phyloP scores from a whole-genome alignment of 352 stramenopile genomes.

The Thraustotheca clavata region DNA sequence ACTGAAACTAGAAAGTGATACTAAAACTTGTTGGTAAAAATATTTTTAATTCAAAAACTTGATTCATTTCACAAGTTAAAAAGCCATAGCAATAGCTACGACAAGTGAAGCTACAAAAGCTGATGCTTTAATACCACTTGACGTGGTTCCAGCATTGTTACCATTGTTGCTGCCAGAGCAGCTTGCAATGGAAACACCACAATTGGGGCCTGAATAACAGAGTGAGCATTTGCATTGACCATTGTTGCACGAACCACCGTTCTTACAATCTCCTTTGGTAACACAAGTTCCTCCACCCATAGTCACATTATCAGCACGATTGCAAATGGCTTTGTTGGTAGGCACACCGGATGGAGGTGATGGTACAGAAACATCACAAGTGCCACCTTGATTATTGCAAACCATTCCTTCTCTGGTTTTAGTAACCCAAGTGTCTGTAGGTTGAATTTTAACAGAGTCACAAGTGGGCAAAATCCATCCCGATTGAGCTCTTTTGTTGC shows the following conservation, averaged over 20 bases:
- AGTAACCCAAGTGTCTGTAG: slow-evolving; percentile 58
- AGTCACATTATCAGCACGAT: background rate
- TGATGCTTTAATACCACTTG: background rate
- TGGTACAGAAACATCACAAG: slow-evolving; percentile 45
- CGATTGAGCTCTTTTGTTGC: slow-evolving; percentile 42
- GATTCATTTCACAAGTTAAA: too few species aligned
- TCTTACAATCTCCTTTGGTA: slow-evolving; percentile 1
- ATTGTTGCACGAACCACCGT: background rate
- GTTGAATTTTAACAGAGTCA: slow-evolving; percentile 41
- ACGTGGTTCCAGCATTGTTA: background rate
- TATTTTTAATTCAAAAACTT: too few species aligned
- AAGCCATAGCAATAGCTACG: too few species aligned
- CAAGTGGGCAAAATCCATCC: slow-evolving; percentile 68
- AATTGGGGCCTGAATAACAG: background rate
- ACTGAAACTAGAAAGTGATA: too few species aligned
- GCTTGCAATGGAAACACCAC: background rate
- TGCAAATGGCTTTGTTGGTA: background rate
- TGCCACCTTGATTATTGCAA: slow-evolving; percentile 49
- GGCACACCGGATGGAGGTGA: background rate
- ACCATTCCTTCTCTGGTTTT: slow-evolving; percentile 61
- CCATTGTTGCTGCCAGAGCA: background rate
- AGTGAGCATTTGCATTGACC: background rate
- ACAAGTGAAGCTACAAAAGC: too few species aligned
- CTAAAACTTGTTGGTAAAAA: too few species aligned
- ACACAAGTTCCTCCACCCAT: background rate